Evolutionary conservation across 768 basidiomycete species (phyloP), one percentile per base, ranked within the genome.

Genomic region (Serendipita sp.): DNA sequence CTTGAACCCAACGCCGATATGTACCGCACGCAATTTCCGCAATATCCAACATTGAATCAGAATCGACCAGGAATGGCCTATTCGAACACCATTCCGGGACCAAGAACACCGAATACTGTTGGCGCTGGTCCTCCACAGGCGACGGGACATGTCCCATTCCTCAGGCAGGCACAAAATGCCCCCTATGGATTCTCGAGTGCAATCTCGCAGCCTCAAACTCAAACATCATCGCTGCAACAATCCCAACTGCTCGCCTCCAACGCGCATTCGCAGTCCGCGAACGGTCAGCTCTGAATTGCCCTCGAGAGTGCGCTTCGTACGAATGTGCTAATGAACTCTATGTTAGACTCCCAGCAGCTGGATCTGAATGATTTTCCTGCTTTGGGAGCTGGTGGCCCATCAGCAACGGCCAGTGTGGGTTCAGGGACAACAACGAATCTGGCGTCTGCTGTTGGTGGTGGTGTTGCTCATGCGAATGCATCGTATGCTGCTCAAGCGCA

Each of bases 341-440:
- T 24, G 11, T 30, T 31, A 58, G 53, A 58, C 53, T 24, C 24
- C 2, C 53, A 58, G 30, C 53, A 58, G 53, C 81, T 90, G 42
- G 89, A 90, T 76, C 88, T 83, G 33, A 89, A 88, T 69, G 89
- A 90, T 72, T 90, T 90, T 68, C 89, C 89, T n/a, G 88, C 87
- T 14, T 80, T 91, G 20, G 89, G 89, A 33, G 76, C 79, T 42
- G 83, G 84, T 44, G 70, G 66, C 75, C 66, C 74, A 62, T 64
- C 77, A 67, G 75, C 76, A 64, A 75, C 70, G 68, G 26, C 45
- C 61, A 20, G 53, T 22, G 53, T n/a, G 9, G 53, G 62, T n/a
- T 58, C 53, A 31, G 53, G 53, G 31, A 34, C 53, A 31, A 33
- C 53, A 33, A 24, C 22, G 28, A 58, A 58, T 34, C 24, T 31